phyloP scores from a whole-genome alignment of 2,329 filamentous ascomycete species.

The Aspergillus sp. region DNA sequence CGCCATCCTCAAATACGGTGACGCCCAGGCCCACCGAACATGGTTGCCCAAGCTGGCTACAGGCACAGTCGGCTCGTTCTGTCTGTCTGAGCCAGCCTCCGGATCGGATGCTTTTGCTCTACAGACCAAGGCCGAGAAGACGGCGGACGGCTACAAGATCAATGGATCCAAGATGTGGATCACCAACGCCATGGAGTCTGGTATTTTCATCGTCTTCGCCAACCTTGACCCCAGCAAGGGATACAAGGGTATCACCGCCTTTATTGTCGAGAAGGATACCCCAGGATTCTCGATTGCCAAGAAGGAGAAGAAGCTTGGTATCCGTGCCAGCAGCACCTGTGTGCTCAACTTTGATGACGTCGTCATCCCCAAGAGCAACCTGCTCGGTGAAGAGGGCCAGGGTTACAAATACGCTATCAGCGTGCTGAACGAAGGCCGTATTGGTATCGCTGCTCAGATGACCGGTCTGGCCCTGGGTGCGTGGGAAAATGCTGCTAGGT shows the following conservation, averaged over 20 bases:
- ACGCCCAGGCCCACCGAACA: constrained; percentile 70
- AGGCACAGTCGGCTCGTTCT: constrained; percentile 84
- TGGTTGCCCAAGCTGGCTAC: constrained; percentile 89
- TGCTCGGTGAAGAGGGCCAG: constrained; percentile 82
- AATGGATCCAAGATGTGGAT: constrained; percentile 99
- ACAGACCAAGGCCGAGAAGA: constrained; percentile 83
- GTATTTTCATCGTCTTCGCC: constrained; percentile 96
- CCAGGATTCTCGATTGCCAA: constrained; percentile 93
- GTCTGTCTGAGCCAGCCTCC: constrained; percentile 84
- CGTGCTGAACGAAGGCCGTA: constrained; percentile 90
- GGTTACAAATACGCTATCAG: constrained; percentile 98
- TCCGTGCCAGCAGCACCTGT: constrained; percentile 91
- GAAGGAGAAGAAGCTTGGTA: constrained; percentile 99
- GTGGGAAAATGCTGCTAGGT: constrained; percentile 87
- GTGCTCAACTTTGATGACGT: constrained; percentile 98
- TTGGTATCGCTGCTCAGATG: constrained; percentile 98
- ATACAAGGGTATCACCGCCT: constrained; percentile 96
- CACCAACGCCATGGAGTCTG: constrained; percentile 91
- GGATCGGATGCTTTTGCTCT: constrained; percentile 96
- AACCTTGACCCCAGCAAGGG: constrained; percentile 89
- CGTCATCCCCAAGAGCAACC: constrained; percentile 77
- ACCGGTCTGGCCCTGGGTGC: constrained; percentile 91
- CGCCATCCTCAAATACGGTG: constrained; percentile 79
- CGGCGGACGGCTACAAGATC: constrained; percentile 76
- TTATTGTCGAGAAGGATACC: constrained; percentile 85